phyloP scores from a whole-genome alignment of 208 protist genomes.

The Crithidia acanthocephali region DNA sequence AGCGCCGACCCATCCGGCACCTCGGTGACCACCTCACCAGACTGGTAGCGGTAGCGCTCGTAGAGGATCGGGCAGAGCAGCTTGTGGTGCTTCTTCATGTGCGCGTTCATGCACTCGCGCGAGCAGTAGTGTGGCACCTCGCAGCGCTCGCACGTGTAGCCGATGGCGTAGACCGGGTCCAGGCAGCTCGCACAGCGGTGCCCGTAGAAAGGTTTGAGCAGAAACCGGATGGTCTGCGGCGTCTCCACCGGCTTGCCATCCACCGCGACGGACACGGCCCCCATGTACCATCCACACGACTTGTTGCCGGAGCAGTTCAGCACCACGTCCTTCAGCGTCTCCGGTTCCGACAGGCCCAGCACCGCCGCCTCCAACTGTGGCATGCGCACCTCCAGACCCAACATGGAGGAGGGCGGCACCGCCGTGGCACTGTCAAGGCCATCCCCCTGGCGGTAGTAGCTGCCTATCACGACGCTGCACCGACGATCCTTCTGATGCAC shows the following conservation, averaged over 20 bases:
- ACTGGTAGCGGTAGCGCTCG: conserved; percentile 62
- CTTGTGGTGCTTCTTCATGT: conserved; percentile 75
- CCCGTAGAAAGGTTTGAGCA: conserved; percentile 71
- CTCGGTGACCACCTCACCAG: conserved; percentile 66
- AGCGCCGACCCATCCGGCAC: conserved; percentile 66
- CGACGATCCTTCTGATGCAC: conserved; percentile 55
- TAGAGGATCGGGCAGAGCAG: conserved; percentile 72
- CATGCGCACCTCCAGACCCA: conserved; percentile 81
- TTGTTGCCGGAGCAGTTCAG: conserved; percentile 78
- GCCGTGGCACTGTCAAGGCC: conserved; percentile 29
- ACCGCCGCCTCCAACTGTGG: conserved; percentile 69
- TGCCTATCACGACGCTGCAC: conserved; percentile 65
- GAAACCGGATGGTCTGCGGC: conserved; percentile 69
- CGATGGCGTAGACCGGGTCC: conserved; percentile 86
- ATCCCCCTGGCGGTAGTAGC: conserved; percentile 48
- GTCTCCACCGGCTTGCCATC: conserved; percentile 37
- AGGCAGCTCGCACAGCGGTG: conserved; percentile 81
- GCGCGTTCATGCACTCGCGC: conserved; percentile 68
- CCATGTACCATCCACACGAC: conserved; percentile 85
- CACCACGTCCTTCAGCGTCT: conserved; percentile 65
- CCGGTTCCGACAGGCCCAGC: conserved; percentile 57
- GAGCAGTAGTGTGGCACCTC: conserved; percentile 85
- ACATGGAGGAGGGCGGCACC: conserved; percentile 39
- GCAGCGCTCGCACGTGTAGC: conserved; percentile 81
- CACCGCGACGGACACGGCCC: conserved; percentile 50